Base-by-base conservation (phyloP, 345 rosid species). In the Noccaea bulbosa region DNA sequence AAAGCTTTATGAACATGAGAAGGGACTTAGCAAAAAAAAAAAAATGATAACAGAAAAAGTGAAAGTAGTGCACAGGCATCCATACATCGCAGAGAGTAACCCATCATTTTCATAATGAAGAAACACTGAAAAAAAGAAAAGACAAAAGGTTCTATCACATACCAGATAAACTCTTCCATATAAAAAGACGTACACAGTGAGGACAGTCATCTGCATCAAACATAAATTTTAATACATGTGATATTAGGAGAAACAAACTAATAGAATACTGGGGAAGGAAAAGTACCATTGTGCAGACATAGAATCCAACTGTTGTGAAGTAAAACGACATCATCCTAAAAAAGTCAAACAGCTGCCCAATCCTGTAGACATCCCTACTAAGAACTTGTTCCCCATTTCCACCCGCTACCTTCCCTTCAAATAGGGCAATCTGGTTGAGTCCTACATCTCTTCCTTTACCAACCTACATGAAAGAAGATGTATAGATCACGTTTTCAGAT, bases 401-500 rank as follows among this genome's bases (percentile, higher is more conserved):
- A 72, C 99, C 98, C 27, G 98, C 96, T 30, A 94, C 99, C 82
- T 94, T 94, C 77, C 98, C 99, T 79, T 94, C 99, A 71, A 94
- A 94, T 43, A 94, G 83, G 47, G 99, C 98, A 81, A 94, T 94
- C 88, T 94, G 99, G 75, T 94, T 94, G 72, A 94, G 83, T 56
- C 97, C 99, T 52, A 94, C 99, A 81, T 94, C 99, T 76, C 99
- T 89, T 77, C 99, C 99, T 82, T 94, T 94, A 69, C 99, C 99
- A 79, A 94, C 99, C 99, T 94, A 79, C 71, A 79, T 6, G 48
- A 65, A 67, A 65, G 17, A 49, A 70, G 53, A 69, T 35, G 54
- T n/a, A 69, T 30, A 16, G 39, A 75, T 69, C 53, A 75, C 34
- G 55, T 44, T 60, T 45, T 44, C 57, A 53, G 33, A 66, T 71